phyloP scores from a whole-genome alignment of 345 rosid genomes.

The Alliaria petiolata region DNA sequence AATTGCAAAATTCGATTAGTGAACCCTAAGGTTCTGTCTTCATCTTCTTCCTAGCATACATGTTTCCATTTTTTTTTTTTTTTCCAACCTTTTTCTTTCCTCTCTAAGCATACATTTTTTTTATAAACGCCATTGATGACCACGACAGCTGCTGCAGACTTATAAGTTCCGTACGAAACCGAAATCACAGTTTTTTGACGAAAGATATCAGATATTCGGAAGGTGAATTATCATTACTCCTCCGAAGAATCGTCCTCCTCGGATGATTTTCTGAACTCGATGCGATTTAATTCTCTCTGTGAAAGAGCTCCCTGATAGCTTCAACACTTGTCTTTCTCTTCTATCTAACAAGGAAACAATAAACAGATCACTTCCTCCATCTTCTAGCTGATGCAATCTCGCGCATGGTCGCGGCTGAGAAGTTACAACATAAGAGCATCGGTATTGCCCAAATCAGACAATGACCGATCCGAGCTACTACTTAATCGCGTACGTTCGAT shows the following conservation, averaged over 20 bases:
- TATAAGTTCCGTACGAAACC: background rate
- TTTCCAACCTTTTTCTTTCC: no score
- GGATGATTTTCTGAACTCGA: no score
- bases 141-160: background rate
- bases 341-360: no score
- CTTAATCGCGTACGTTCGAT: background rate
- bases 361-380: background rate
- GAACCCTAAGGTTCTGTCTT: no score
- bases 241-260: background rate
- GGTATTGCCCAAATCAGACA: background rate
- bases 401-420: conserved; percentile 15
- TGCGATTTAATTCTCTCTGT: background rate
- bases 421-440: background rate
- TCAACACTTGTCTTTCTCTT: no score
- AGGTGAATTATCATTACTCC: background rate
- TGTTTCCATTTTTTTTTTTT: no score
- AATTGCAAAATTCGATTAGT: background rate
- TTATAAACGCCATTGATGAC: background rate
- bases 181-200: background rate
- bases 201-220: background rate
- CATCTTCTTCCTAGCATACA: background rate
- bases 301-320: background rate
- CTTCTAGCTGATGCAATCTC: conserved; percentile 25
- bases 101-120: background rate
- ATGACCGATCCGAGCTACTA: background rate